phyloP scores from a whole-genome alignment of 176 grass and related monocot genomes.

The Elymus sibiricus region DNA sequence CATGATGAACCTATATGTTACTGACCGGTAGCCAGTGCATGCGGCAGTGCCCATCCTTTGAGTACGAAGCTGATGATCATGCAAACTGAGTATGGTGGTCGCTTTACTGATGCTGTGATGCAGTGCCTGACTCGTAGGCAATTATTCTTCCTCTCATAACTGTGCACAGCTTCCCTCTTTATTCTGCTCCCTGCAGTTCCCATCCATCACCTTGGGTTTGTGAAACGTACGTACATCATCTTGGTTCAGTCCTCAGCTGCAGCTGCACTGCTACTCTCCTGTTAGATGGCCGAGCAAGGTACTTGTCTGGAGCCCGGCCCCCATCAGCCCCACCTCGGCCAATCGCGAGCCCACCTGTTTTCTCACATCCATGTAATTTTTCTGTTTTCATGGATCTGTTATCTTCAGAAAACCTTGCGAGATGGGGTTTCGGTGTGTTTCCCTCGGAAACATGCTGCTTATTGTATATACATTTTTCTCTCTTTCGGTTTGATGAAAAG shows the following conservation, averaged over 20 bases:
- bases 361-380: no score
- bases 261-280: no score
- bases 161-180: slow-evolving; percentile 32
- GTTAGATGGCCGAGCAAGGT: no score
- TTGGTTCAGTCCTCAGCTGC: slow-evolving; percentile 9
- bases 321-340: neutral
- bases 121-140: slow-evolving; percentile 46
- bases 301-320: slow-evolving; percentile 24
- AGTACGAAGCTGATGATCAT: slow-evolving; percentile 33
- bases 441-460: neutral
- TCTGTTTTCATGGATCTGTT: neutral
- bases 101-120: slow-evolving; percentile 34
- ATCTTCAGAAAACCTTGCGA: neutral
- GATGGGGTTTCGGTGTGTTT: neutral
- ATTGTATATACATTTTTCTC: neutral
- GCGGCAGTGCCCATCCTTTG: slow-evolving; percentile 31
- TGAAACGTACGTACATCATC: slow-evolving; percentile 27
- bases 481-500: neutral
- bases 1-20: slow-evolving; percentile 35
- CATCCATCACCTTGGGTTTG: slow-evolving; percentile 12
- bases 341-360: neutral
- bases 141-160: slow-evolving; percentile 53
- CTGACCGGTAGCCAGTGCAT: neutral
- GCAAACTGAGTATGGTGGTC: slow-evolving; percentile 24
- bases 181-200: slow-evolving; percentile 28